Percentiles rank a stretch among this genome's conserved stretches.
Conservation (phyloP, 805 yeast genomes). For the Wickerhamiella kazuoi region DNA sequence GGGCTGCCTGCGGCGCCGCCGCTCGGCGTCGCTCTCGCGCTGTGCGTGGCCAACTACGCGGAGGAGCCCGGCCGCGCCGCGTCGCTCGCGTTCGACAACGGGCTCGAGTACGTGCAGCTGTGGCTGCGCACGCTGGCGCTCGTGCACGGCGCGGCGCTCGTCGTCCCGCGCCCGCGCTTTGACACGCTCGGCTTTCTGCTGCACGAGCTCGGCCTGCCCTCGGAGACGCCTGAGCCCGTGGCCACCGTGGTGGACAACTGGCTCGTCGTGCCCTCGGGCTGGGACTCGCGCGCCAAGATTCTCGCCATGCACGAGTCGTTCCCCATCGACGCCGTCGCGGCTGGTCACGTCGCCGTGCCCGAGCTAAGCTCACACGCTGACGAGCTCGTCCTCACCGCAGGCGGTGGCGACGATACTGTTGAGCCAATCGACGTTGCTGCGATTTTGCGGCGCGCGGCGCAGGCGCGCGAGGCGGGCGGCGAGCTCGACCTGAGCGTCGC, state of each 20-base stretch:
- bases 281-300: slow-evolving; percentile 10
- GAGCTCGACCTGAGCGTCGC: neutral
- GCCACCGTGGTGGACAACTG: neutral
- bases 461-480: neutral
- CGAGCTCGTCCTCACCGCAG: too few relatives aligned
- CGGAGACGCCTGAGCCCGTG: neutral
- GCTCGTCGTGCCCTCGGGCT: slow-evolving; percentile 4
- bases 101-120: slow-evolving; percentile 5
- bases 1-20: too few relatives aligned
- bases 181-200: slow-evolving; percentile 1
- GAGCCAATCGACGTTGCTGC: neutral
- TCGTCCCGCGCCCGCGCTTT: neutral
- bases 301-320: slow-evolving; percentile 10
- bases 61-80: neutral
- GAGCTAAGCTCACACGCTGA: neutral
- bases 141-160: slow-evolving; percentile 1
- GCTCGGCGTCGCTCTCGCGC: neutral
- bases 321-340: slow-evolving; percentile 4
- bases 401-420: neutral
- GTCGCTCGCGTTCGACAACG: slow-evolving; percentile 1
- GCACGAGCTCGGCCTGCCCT: slow-evolving; percentile 1
- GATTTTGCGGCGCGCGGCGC: neutral
- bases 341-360: neutral
- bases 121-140: slow-evolving; percentile 2
- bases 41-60: neutral